phyloP scores from a whole-genome alignment of 805 yeast genomes.

The Candida oleophila region DNA sequence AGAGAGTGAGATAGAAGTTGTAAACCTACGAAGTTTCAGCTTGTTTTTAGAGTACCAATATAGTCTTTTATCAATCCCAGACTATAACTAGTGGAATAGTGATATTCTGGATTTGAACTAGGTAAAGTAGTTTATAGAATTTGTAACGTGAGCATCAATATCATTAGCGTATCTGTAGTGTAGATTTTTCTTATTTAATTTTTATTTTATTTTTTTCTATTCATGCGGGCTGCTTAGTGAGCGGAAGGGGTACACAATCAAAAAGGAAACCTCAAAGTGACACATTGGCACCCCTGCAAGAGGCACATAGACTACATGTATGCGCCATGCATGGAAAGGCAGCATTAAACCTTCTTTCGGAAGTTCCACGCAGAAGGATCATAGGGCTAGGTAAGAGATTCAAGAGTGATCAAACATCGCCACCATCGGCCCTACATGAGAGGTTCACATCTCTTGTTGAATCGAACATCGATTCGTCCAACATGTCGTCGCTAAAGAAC shows the following conservation, averaged over 20 bases:
- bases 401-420: background rate
- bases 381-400: background rate
- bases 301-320: background rate
- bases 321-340: background rate
- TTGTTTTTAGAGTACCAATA: too few relatives aligned
- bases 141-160: background rate
- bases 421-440: conserved; percentile 22
- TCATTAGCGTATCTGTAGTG: too few relatives aligned
- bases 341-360: background rate
- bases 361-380: background rate
- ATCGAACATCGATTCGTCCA: conserved; percentile 18
- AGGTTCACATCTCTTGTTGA: conserved; percentile 36
- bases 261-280: too few relatives aligned
- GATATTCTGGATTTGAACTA: too few relatives aligned
- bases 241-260: too few relatives aligned
- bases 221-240: too few relatives aligned
- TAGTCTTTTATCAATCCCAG: too few relatives aligned
- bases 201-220: too few relatives aligned
- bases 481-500: conserved; percentile 14
- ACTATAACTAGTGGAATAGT: too few relatives aligned
- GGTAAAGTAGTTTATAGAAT: background rate
- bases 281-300: background rate
- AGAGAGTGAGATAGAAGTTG: too few relatives aligned
- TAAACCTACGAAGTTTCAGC: too few relatives aligned
- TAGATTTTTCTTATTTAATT: too few relatives aligned